A percentile compares a stretch with the other conserved stretches of the same genome.
phyloP scores from a whole-genome alignment of 2,329 filamentous ascomycete genomes.

The Aspergillus flavus region DNA sequence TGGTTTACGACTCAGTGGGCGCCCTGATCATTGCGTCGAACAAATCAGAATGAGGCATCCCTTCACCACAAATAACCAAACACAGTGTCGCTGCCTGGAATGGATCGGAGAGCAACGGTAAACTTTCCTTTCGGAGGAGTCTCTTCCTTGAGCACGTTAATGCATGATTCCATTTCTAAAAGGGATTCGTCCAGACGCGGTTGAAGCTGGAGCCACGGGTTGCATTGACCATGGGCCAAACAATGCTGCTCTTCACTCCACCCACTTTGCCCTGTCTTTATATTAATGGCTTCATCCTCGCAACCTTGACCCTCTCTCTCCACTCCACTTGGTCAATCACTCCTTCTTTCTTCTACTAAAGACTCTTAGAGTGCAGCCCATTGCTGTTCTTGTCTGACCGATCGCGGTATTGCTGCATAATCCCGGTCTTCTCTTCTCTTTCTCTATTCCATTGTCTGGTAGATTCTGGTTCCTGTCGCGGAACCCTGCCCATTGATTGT shows the following conservation, averaged over 20 bases:
- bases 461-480: neutral
- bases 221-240: constrained; percentile 11
- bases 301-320: constrained; percentile 10
- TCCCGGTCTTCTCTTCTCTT: neutral
- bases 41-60: constrained; percentile 14
- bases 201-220: constrained; percentile 24
- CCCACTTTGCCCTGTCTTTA: constrained; percentile 9
- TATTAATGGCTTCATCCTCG: constrained; percentile 18
- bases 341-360: constrained; percentile 1
- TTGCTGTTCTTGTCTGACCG: neutral
- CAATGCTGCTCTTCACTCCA: constrained; percentile 6
- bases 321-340: constrained; percentile 7
- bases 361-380: neutral
- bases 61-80: constrained; percentile 6
- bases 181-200: constrained; percentile 11
- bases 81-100: neutral
- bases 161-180: constrained; percentile 4
- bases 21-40: constrained; percentile 11
- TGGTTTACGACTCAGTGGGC: constrained; percentile 8
- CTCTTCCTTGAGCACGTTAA: neutral
- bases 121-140: constrained; percentile 12
- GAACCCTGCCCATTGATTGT: constrained; percentile 3
- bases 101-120: constrained; percentile 2
- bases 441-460: neutral
- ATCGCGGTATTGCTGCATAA: constrained; percentile 4